Conservation (phyloP, 306 rosid species). For the Alnus glutinosa region DNA sequence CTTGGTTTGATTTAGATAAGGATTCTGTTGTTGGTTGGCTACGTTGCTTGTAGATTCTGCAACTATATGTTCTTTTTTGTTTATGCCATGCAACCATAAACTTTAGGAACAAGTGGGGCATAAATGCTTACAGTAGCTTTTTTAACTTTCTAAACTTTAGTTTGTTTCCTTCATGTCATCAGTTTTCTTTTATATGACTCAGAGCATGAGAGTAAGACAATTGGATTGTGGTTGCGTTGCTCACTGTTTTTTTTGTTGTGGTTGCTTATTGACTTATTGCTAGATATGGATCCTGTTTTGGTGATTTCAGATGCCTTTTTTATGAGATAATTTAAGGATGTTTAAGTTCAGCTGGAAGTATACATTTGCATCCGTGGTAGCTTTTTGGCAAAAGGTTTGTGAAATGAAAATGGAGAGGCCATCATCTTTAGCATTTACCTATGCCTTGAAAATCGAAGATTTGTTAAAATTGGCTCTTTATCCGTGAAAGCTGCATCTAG, state of each 20-base stretch:
- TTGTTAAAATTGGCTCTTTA: background rate
- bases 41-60: constrained; percentile 4
- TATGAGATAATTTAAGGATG: background rate
- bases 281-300: background rate
- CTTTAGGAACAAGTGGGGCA: background rate
- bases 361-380: background rate
- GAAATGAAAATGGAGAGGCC: background rate
- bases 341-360: background rate
- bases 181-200: background rate
- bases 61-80: background rate
- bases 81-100: background rate
- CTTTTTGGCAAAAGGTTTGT: background rate
- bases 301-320: background rate
- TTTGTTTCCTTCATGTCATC: background rate
- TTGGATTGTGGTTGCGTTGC: background rate
- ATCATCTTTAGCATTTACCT: background rate
- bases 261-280: background rate
- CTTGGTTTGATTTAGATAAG: constrained; percentile 14
- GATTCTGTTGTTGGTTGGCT: constrained; percentile 12
- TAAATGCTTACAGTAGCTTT: background rate
- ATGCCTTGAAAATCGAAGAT: background rate
- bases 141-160: background rate
- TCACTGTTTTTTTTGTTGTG: background rate
- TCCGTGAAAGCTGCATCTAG: background rate
- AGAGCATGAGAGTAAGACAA: background rate